Conservation (phyloP, 306 rosid genomes). For the Fragaria iinumae region DNA sequence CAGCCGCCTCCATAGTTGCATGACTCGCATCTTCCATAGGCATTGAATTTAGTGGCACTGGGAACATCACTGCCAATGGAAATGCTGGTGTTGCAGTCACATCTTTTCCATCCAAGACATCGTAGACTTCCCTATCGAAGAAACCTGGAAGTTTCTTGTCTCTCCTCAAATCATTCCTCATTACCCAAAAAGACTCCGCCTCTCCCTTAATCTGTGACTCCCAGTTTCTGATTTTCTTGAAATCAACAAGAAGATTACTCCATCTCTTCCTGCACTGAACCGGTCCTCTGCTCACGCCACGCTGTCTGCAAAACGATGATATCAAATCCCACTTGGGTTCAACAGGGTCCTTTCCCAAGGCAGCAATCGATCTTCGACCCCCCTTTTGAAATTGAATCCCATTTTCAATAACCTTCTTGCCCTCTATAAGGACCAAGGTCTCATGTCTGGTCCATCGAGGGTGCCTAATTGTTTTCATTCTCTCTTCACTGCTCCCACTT, state of each 20-base stretch:
- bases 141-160: slow-evolving; percentile 23
- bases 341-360: not conserved
- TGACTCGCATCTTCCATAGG: not conserved
- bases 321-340: slow-evolving; percentile 26
- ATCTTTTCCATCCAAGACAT: slow-evolving; percentile 3
- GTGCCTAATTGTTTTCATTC: not conserved
- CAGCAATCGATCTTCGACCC: not conserved
- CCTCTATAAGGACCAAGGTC: slow-evolving; percentile 16
- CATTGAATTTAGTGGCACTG: not conserved
- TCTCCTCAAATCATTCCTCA: slow-evolving; percentile 19
- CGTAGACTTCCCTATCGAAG: slow-evolving; percentile 20
- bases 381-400: slow-evolving; percentile 1
- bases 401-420: slow-evolving; percentile 9
- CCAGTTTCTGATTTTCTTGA: slow-evolving; percentile 20
- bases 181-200: slow-evolving; percentile 17
- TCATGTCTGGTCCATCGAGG: slow-evolving; percentile 16
- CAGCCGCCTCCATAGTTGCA: not conserved
- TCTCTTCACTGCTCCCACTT: not conserved
- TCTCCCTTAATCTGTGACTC: not conserved
- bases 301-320: slow-evolving; percentile 12
- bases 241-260: slow-evolving; percentile 23
- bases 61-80: slow-evolving; percentile 10
- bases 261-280: slow-evolving; percentile 21
- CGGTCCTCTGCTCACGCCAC: not conserved
- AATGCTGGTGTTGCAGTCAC: not conserved